Conservation (phyloP, 2,329 filamentous ascomycete species). For the Gnomoniopsis sp. region DNA sequence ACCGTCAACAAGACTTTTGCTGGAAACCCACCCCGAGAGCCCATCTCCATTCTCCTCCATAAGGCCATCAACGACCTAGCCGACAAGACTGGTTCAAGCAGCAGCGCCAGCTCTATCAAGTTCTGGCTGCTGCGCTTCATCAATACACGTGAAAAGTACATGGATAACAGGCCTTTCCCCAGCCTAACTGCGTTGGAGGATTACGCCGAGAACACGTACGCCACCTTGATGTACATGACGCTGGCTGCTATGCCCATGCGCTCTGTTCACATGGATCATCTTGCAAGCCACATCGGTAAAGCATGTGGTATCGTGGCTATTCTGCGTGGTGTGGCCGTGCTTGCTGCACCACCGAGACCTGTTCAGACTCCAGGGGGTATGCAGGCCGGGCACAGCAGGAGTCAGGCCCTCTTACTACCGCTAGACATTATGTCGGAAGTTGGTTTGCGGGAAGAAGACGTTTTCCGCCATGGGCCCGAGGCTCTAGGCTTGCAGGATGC, state of each 20-base stretch:
- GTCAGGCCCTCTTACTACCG: slow-evolving; percentile 68
- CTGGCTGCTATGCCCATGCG: slow-evolving; percentile 75
- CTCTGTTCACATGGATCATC: slow-evolving; percentile 83
- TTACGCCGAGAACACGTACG: slow-evolving; percentile 94
- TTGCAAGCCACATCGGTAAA: slow-evolving; percentile 94
- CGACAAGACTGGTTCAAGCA: slow-evolving; percentile 34
- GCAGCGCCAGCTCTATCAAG: slow-evolving; percentile 52
- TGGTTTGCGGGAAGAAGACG: slow-evolving; percentile 81
- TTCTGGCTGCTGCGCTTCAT: slow-evolving; percentile 77
- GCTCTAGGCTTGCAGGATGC: slow-evolving; percentile 83
- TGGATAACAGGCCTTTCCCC: slow-evolving; percentile 79
- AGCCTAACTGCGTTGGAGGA: slow-evolving; percentile 72
- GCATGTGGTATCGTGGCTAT: slow-evolving; percentile 84
- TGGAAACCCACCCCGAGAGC: slow-evolving; percentile 80
- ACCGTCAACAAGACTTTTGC: slow-evolving; percentile 74
- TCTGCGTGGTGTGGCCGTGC: slow-evolving; percentile 79
- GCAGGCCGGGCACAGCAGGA: slow-evolving; percentile 33
- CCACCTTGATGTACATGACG: slow-evolving; percentile 84
- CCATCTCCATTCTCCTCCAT: slow-evolving; percentile 80
- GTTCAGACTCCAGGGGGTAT: slow-evolving; percentile 39
- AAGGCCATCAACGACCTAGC: slow-evolving; percentile 65
- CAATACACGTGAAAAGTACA: slow-evolving; percentile 74
- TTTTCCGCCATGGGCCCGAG: slow-evolving; percentile 75
- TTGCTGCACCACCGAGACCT: slow-evolving; percentile 71
- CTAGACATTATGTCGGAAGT: slow-evolving; percentile 84